Conservation (phyloP, 1,284 basidiomycete species). For the Fistulina hepatica region DNA sequence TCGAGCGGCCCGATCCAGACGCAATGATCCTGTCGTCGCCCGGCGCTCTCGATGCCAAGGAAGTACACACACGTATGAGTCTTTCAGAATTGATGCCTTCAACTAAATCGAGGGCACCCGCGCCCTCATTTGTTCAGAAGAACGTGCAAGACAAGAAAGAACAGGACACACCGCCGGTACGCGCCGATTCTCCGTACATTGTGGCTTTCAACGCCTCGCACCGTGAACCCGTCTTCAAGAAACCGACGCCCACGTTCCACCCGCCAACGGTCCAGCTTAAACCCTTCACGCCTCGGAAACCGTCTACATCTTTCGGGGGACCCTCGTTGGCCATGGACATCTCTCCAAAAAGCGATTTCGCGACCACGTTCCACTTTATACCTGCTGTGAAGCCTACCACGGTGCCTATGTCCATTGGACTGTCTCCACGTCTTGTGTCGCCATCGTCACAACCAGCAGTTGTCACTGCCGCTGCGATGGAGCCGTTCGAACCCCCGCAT, state of each 20-base stretch:
- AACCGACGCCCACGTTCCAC: conserved; percentile 22
- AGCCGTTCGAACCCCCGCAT: background rate
- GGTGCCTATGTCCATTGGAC: conserved; percentile 33
- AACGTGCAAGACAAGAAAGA: background rate
- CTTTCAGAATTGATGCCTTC: conserved; percentile 40
- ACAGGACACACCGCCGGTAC: conserved; percentile 6
- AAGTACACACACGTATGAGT: too few relatives aligned
- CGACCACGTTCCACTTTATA: background rate
- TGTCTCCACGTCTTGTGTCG: conserved; percentile 26
- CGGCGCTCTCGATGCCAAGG: too few relatives aligned
- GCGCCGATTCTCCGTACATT: background rate
- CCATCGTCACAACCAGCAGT: conserved; percentile 37
- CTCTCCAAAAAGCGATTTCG: too few relatives aligned
- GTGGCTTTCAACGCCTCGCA: conserved; percentile 14
- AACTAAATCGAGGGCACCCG: conserved; percentile 1
- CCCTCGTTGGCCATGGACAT: conserved; percentile 7
- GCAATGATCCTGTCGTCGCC: conserved; percentile 4
- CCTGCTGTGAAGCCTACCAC: conserved; percentile 31
- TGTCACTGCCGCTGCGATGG: conserved; percentile 37
- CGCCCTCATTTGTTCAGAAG: background rate
- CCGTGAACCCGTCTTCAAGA: conserved; percentile 45
- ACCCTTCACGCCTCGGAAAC: conserved; percentile 16
- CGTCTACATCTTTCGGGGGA: conserved; percentile 14
- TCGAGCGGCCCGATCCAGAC: conserved; percentile 1
- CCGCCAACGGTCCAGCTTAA: too few relatives aligned